Conservation (phyloP, 177 flowering plant genomes). For the Telopea speciosissima region DNA sequence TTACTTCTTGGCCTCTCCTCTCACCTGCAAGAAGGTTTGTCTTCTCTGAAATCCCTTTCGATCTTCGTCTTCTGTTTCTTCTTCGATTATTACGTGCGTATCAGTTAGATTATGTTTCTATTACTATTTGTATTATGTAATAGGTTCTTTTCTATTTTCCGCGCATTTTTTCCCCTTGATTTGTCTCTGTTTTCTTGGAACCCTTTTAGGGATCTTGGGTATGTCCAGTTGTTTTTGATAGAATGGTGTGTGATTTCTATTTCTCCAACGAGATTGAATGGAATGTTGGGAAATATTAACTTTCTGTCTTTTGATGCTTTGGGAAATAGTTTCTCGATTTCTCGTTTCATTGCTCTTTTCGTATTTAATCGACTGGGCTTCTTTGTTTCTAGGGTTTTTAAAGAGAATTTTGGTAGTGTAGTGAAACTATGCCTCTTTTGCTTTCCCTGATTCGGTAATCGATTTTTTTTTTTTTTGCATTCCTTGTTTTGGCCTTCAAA, state of each 20-base stretch:
- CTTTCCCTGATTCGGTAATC: neutral
- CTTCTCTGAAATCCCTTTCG: neutral
- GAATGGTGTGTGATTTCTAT: conserved; percentile 4
- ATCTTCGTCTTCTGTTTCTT: neutral
- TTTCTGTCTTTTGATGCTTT: neutral
- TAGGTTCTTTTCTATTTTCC: neutral
- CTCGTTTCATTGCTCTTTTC: neutral
- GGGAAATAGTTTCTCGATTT: neutral
- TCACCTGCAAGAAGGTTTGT: conserved; percentile 80
- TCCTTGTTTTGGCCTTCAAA: neutral
- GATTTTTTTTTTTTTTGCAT: neutral
- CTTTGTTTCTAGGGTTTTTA: conserved; percentile 3
- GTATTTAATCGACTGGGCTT: neutral
- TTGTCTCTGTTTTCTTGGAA: neutral
- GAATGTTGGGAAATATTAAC: neutral
- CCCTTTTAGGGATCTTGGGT: conserved; percentile 5
- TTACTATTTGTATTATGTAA: neutral
- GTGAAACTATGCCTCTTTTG: neutral
- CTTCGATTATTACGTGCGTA: neutral
- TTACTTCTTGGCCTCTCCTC: conserved; percentile 85
- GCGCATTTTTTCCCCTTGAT: neutral
- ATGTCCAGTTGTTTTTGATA: conserved; percentile 1
- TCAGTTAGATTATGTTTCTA: neutral
- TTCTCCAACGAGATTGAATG: neutral
- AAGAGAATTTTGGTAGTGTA: neutral